Base-by-base conservation (phyloP, 805 yeast species). In the Metschnikowia vanudenii region DNA sequence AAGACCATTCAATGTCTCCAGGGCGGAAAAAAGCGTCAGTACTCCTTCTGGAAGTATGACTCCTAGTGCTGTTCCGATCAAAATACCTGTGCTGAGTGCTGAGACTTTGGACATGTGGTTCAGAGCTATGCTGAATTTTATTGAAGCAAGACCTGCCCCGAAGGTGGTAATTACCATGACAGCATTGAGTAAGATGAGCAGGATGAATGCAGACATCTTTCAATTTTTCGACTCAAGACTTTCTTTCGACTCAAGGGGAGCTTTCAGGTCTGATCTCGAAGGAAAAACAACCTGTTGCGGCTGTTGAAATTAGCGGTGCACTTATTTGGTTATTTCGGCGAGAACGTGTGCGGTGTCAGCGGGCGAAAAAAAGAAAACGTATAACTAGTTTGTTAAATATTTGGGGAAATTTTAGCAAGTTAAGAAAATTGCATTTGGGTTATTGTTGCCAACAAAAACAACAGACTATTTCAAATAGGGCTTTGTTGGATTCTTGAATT, bases 1-100 rank as follows among this genome's bases (percentile, higher is more conserved):
- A 8, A 40, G 37, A 13, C 22, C 8, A 7, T 20, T 7, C 30
- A 44, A 37, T 10, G 48, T 45, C 22, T 11, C 28, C 40, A 12
- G 36, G 11, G 61, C 53, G 4, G 52, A 55, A 48, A 64, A 67
- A 36, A 76, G 53, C 4, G 74, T 71, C 50, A 74, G 79, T 16
- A 79, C 68, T 3, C 88, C 88, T 59, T 84, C 90, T 1, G 89
- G 89, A 16, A 84, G 72, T 20, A 84, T 77, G 14, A 84, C 67
- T 9, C 76, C 68, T 44, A 83, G 61, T 1, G 85, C 73, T 0
- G 88, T 77, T 4, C 88, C 82, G 5, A 83, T 64, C 43, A 84
- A 68, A 17, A 84, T 64, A 1, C 89, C 89, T 54, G 76, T 71
- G 44, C 85, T 81, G 40, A 82, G 64, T 11, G 75, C 64, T 2